These are phyloP conservation scores for Lasiodiplodia citricola DNA, from an alignment of 2,329 filamentous ascomycete species.

Conservation along the genomic window DNA sequence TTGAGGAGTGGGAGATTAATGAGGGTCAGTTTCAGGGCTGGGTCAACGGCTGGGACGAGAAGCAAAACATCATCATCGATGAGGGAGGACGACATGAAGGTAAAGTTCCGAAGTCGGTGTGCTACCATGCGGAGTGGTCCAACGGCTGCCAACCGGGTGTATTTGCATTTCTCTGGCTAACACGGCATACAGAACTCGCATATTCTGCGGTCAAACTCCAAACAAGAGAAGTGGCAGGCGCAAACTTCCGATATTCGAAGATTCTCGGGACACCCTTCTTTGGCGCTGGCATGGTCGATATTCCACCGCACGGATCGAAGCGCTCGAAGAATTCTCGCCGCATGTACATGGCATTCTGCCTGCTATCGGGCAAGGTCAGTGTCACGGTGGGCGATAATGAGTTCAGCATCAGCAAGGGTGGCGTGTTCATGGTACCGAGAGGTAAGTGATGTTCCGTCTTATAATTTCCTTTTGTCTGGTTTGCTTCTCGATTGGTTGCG, in stretches of 20 bases:
- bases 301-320: slow-evolving; percentile 84
- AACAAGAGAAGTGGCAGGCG: slow-evolving; percentile 63
- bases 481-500: neutral
- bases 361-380: slow-evolving; percentile 79
- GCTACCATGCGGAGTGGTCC: slow-evolving; percentile 37
- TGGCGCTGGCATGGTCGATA: slow-evolving; percentile 85
- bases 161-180: slow-evolving; percentile 2
- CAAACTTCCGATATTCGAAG: slow-evolving; percentile 87
- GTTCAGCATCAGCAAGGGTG: slow-evolving; percentile 85
- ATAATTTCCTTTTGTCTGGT: neutral
- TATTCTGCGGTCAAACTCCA: slow-evolving; percentile 63
- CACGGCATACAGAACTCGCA: slow-evolving; percentile 58
- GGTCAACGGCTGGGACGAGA: slow-evolving; percentile 65
- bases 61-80: slow-evolving; percentile 43
- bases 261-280: slow-evolving; percentile 80
- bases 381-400: slow-evolving; percentile 76
- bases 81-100: slow-evolving; percentile 62
- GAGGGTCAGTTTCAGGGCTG: slow-evolving; percentile 68
- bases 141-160: neutral
- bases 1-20: slow-evolving; percentile 75
- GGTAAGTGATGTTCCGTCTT: slow-evolving; percentile 63
- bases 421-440: slow-evolving; percentile 92
- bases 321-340: slow-evolving; percentile 88
- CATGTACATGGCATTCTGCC: slow-evolving; percentile 98
- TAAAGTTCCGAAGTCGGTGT: slow-evolving; percentile 29